Evolutionary conservation across 2,329 filamentous ascomycete species (phyloP).

Genomic region (Sporothrix dimorphospora): DNA sequence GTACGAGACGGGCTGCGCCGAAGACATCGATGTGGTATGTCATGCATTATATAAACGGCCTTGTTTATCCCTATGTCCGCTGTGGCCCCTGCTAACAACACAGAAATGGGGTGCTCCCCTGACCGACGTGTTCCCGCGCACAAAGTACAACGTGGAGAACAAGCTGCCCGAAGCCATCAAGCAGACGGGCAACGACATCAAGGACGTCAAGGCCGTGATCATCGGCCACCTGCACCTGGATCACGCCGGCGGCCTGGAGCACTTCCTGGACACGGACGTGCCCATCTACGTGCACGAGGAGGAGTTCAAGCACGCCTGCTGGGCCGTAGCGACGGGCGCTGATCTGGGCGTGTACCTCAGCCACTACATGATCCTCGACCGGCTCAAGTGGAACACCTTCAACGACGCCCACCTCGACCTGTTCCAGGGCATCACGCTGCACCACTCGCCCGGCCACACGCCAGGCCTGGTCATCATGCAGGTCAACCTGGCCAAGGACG

Average conservation of each 20-base stretch:
- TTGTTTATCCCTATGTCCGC: not conserved
- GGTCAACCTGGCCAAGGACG: conserved; percentile 25
- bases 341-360: conserved; percentile 26
- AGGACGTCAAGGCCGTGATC: conserved; percentile 27
- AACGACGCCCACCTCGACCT: conserved; percentile 27
- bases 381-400: conserved; percentile 27
- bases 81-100: not conserved
- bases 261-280: conserved; percentile 28
- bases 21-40: conserved; percentile 25
- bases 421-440: conserved; percentile 26
- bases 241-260: conserved; percentile 27
- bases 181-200: conserved; percentile 27
- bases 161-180: conserved; percentile 23
- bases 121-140: conserved; percentile 27
- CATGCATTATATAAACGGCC: not conserved
- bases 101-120: conserved; percentile 28
- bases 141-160: conserved; percentile 25
- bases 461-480: conserved; percentile 28
- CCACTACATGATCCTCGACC: conserved; percentile 27
- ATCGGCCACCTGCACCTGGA: conserved; percentile 28
- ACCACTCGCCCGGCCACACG: conserved; percentile 28
- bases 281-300: conserved; percentile 29
- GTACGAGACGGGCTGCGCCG: conserved; percentile 29
- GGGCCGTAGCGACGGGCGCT: conserved; percentile 28
- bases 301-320: conserved; percentile 28